A percentile compares a stretch with the other conserved stretches of the same genome.
Evolutionary conservation across 2,329 filamentous ascomycete species (phyloP).

Genomic region (Trichoderma gracile): DNA sequence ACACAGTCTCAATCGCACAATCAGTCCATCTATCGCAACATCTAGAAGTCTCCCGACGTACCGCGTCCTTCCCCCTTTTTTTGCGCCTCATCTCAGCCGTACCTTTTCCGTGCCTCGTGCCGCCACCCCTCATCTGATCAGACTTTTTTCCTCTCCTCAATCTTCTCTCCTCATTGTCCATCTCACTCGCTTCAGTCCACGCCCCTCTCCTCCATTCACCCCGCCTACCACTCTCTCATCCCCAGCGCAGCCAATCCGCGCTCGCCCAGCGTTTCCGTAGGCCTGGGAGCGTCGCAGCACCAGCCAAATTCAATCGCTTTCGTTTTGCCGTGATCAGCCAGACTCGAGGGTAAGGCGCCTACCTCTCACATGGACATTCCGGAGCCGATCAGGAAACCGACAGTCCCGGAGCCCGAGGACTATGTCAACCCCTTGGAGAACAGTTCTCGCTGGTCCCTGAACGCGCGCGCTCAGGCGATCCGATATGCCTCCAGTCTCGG

Average conservation of each 20-base stretch:
- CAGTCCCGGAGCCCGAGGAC: slow-evolving; percentile 38
- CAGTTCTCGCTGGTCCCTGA: slow-evolving; percentile 47
- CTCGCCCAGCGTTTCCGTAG: slow-evolving; percentile 23
- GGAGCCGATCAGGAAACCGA: slow-evolving; percentile 35
- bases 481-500: slow-evolving; percentile 48
- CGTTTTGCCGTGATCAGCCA: background rate
- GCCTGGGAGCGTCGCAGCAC: slow-evolving; percentile 4
- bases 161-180: slow-evolving; percentile 1
- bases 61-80: background rate
- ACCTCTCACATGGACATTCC: slow-evolving; percentile 34
- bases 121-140: slow-evolving; percentile 3
- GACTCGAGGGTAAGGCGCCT: slow-evolving; percentile 4
- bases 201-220: slow-evolving; percentile 21
- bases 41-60: slow-evolving; percentile 2
- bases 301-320: background rate
- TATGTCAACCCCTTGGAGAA: slow-evolving; percentile 49
- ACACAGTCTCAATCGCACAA: background rate
- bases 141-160: background rate
- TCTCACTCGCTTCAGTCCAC: background rate
- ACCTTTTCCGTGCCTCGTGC: slow-evolving; percentile 19
- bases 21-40: background rate
- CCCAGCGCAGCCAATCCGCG: slow-evolving; percentile 24
- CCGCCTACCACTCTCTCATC: slow-evolving; percentile 5
- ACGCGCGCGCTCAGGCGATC: slow-evolving; percentile 46
- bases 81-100: background rate